A percentile compares a stretch with the other conserved stretches of the same genome.
phyloP scores from a whole-genome alignment of 1,139 yeast species.

The Taiozyma sp. region DNA sequence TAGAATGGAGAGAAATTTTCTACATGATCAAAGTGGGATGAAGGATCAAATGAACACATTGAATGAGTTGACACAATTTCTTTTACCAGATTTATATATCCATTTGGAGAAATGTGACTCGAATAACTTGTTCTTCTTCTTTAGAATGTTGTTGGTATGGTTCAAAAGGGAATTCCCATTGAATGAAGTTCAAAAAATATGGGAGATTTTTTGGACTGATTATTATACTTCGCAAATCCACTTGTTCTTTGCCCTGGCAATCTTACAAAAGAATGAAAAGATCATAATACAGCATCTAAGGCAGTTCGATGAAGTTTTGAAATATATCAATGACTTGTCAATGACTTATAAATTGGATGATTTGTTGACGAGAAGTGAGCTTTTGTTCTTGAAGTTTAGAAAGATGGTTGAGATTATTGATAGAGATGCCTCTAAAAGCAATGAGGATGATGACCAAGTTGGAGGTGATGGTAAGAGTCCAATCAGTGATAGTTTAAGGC shows the following conservation, averaged over 20 bases:
- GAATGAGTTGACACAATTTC: constrained; percentile 79
- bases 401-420: constrained; percentile 78
- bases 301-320: constrained; percentile 86
- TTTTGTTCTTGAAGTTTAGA: constrained; percentile 72
- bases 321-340: constrained; percentile 87
- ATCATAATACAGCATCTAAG: constrained; percentile 69
- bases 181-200: constrained; percentile 69
- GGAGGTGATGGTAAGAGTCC: constrained; percentile 21
- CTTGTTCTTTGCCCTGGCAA: constrained; percentile 79
- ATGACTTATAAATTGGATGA: constrained; percentile 72
- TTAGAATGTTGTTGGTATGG: constrained; percentile 94
- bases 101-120: constrained; percentile 89
- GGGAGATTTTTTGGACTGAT: constrained; percentile 95
- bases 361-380: constrained; percentile 73
- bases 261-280: constrained; percentile 80
- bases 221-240: constrained; percentile 82
- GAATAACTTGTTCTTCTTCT: constrained; percentile 85
- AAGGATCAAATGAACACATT: constrained; percentile 79
- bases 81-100: constrained; percentile 78
- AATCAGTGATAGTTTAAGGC: constrained; percentile 52
- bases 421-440: constrained; percentile 35
- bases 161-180: constrained; percentile 88
- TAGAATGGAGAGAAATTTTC: constrained; percentile 90
- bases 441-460: neutral
- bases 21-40: constrained; percentile 92